These are phyloP conservation scores for Fagopyrum esculentum DNA, from an alignment of 148 eudicot species.

Conservation along the genomic window DNA sequence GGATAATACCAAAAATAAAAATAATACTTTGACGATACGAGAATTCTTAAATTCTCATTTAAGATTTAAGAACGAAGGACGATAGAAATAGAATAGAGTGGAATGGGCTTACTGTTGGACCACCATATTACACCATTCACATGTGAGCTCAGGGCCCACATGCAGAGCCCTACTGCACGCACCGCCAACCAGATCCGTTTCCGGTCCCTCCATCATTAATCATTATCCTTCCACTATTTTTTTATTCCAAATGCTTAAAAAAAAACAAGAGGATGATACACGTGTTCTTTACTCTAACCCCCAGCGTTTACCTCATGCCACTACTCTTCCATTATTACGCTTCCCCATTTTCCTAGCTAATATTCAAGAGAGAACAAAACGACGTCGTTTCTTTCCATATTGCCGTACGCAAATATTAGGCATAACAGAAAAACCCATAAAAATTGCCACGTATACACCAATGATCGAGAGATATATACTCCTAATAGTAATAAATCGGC, in stretches of 20 bases:
- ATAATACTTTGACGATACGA: no score
- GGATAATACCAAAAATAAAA: neutral
- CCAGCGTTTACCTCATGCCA: neutral
- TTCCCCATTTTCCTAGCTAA: neutral
- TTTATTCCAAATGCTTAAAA: neutral
- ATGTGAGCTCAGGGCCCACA: neutral
- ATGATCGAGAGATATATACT: neutral
- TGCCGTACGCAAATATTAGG: neutral
- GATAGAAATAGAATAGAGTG: neutral
- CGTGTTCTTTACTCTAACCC: neutral
- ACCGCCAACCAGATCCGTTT: neutral
- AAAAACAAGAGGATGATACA: constrained; percentile 9
- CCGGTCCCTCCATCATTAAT: constrained; percentile 4
- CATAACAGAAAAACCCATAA: neutral
- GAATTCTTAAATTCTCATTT: no score
- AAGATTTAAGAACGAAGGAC: no score
- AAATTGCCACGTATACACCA: neutral
- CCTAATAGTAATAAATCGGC: neutral
- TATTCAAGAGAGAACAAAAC: neutral
- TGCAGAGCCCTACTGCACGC: neutral
- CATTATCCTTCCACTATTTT: neutral
- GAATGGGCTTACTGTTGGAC: neutral
- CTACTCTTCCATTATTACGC: neutral
- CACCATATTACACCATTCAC: neutral
- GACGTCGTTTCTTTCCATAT: neutral